These are phyloP conservation scores for Alternaria alternata DNA, from an alignment of 2,329 filamentous ascomycete genomes.

Conservation along the genomic window DNA sequence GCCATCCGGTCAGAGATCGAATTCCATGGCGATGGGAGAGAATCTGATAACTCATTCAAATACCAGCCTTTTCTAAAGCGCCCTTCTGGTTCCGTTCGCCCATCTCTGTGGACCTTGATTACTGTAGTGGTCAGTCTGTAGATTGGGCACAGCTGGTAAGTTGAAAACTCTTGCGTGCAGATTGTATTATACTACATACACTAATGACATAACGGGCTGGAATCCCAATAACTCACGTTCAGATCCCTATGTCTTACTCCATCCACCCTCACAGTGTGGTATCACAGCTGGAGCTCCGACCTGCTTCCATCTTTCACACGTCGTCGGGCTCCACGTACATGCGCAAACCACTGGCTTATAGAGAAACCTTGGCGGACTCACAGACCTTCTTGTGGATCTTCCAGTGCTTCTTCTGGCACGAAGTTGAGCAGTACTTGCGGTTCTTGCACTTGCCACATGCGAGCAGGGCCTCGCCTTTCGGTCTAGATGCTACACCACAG, in stretches of 20 bases:
- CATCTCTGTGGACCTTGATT: not conserved
- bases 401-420: slow-evolving; percentile 45
- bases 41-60: not conserved
- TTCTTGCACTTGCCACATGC: slow-evolving; percentile 37
- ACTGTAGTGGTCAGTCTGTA: not conserved
- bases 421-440: slow-evolving; percentile 38
- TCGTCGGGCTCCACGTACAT: not conserved
- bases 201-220: not conserved
- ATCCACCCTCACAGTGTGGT: too few relatives aligned
- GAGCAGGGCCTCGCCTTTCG: slow-evolving; percentile 20
- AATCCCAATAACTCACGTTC: not conserved
- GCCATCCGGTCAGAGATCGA: not conserved
- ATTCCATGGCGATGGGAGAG: not conserved
- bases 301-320: not conserved
- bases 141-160: not conserved
- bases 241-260: not conserved
- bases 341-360: not conserved
- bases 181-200: not conserved
- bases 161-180: not conserved
- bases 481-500: slow-evolving; percentile 15
- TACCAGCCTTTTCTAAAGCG: not conserved
- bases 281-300: not conserved
- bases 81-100: not conserved
- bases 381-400: slow-evolving; percentile 45
- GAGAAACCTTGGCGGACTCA: not conserved